These are phyloP conservation scores for Metrosideros polymorpha DNA, from an alignment of 441 rosid species.

Conservation along the genomic window DNA sequence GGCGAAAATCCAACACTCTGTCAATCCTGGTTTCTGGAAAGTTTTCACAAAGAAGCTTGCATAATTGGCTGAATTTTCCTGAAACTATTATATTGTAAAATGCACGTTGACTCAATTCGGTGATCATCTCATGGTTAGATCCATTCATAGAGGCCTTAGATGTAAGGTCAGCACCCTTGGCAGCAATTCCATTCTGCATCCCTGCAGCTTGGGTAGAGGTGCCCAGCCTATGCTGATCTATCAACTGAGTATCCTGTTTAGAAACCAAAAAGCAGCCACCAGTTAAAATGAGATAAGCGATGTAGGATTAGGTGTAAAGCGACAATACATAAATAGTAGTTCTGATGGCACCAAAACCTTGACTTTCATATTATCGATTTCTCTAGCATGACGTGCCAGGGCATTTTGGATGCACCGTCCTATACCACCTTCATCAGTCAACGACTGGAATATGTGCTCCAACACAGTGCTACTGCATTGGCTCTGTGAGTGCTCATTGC, in stretches of 20 bases:
- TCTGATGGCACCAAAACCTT: constrained; percentile 27
- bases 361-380: constrained; percentile 7
- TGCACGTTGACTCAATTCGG: constrained; percentile 52
- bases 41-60: constrained; percentile 61
- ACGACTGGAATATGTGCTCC: constrained; percentile 32
- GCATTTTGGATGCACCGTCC: constrained; percentile 38
- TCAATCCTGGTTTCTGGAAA: constrained; percentile 57
- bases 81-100: constrained; percentile 54
- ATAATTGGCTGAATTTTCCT: constrained; percentile 61
- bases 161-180: constrained; percentile 21
- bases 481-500: constrained; percentile 16
- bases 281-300: not conserved
- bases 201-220: constrained; percentile 14
- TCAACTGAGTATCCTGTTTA: constrained; percentile 36
- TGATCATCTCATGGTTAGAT: constrained; percentile 24
- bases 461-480: constrained; percentile 33
- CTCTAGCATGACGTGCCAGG: constrained; percentile 10
- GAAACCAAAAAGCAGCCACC: not conserved
- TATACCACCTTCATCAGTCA: constrained; percentile 37
- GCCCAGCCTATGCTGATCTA: constrained; percentile 17
- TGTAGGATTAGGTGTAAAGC: not conserved
- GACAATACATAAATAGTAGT: not conserved
- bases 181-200: constrained; percentile 24
- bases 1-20: constrained; percentile 33
- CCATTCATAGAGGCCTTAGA: constrained; percentile 28